Conservation (phyloP, 2,329 filamentous ascomycete genomes). For the Neobulgaria alba region DNA sequence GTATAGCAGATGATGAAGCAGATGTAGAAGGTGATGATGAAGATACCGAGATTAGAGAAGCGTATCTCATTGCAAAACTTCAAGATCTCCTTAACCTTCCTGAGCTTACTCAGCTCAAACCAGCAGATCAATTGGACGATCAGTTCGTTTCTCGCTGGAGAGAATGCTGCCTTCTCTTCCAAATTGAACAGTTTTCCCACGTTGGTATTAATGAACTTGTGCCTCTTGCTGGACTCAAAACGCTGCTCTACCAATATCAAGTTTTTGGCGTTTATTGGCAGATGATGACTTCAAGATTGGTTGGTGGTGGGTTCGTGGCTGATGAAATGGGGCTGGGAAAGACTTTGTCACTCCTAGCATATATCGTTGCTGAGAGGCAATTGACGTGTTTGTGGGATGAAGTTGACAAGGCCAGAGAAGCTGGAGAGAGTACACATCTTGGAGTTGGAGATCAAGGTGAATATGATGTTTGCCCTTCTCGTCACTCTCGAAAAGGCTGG, state of each 20-base stretch:
- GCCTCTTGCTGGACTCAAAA: conserved; percentile 9
- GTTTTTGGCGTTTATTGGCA: conserved; percentile 14
- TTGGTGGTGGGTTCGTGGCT: conserved; percentile 47
- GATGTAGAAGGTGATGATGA: not conserved
- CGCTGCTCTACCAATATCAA: conserved; percentile 14
- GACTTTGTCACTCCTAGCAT: conserved; percentile 38
- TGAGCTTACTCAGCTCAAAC: conserved; percentile 5
- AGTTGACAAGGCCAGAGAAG: conserved; percentile 1
- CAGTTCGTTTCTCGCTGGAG: conserved; percentile 6
- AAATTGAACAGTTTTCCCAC: conserved; percentile 4
- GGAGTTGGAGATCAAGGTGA: not conserved
- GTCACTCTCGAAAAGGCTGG: conserved; percentile 3
- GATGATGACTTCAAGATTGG: conserved; percentile 33
- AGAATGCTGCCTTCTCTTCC: conserved; percentile 11
- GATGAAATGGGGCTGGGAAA: conserved; percentile 53
- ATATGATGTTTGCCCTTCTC: conserved; percentile 1
- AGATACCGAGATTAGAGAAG: not conserved
- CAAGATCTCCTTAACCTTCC: conserved; percentile 5
- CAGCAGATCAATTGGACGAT: not conserved
- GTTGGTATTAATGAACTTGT: conserved; percentile 2
- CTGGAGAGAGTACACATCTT: conserved; percentile 3
- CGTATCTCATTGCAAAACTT: too few species aligned
- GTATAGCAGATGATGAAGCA: not conserved
- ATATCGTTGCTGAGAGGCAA: conserved; percentile 28
- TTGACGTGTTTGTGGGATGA: conserved; percentile 6